These are phyloP conservation scores for Candida glucosophila DNA, from an alignment of 1,139 yeast genomes.

Conservation along the genomic window DNA sequence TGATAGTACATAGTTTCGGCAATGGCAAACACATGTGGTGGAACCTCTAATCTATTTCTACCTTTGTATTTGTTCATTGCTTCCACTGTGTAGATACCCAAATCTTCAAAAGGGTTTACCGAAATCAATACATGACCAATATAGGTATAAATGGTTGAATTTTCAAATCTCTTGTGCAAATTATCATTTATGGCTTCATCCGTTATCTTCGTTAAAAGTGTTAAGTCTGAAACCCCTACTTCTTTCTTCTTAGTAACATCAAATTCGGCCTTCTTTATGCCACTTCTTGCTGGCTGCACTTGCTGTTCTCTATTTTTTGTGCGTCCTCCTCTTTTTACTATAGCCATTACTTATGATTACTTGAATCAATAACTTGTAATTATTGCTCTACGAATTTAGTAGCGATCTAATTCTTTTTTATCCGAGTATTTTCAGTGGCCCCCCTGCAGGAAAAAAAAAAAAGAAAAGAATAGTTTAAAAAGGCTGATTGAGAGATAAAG, in stretches of 20 bases:
- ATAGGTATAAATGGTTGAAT: slow-evolving; percentile 83
- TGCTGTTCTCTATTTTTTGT: slow-evolving; percentile 48
- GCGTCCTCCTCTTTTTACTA: slow-evolving; percentile 70
- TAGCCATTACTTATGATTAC: slow-evolving; percentile 45
- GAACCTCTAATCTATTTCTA: slow-evolving; percentile 87
- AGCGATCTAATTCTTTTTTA: no score
- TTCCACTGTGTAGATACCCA: slow-evolving; percentile 86
- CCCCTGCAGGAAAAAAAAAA: no score
- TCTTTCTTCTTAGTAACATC: slow-evolving; percentile 86
- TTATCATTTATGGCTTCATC: slow-evolving; percentile 94
- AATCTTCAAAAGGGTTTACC: slow-evolving; percentile 92
- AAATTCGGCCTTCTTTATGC: slow-evolving; percentile 85
- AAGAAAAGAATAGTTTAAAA: no score
- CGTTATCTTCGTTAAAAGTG: slow-evolving; percentile 77
- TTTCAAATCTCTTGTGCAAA: slow-evolving; percentile 78
- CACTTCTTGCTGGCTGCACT: slow-evolving; percentile 49
- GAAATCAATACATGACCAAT: slow-evolving; percentile 87
- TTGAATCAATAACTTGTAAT: no score
- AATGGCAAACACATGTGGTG: slow-evolving; percentile 98
- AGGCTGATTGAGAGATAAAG: no score
- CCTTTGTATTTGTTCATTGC: slow-evolving; percentile 75
- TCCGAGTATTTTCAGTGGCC: no score
- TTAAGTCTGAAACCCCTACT: slow-evolving; percentile 94
- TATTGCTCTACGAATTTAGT: no score
- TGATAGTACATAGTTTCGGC: slow-evolving; percentile 97